Evolutionary conservation across 805 yeast genomes (phyloP), one percentile per base, ranked within the genome.

Genomic region (Yarrowia sp.): DNA sequence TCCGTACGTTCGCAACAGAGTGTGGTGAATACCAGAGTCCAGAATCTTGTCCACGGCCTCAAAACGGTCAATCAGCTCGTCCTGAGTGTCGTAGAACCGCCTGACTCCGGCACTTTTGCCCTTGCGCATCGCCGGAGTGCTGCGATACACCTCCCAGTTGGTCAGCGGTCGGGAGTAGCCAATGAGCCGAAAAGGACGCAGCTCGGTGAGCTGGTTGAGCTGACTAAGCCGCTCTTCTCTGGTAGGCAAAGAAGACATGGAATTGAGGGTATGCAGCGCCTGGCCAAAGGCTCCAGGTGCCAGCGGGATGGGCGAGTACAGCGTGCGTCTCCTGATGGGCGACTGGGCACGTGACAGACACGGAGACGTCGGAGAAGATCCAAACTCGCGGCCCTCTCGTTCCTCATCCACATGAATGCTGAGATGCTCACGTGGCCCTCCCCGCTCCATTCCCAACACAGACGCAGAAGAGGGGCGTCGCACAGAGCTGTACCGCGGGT

Each of bases 21-120:
- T 80, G 69, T 83, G 81, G 71, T 87, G 90, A 68, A 90, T 82
- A 0, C 92, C 92, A 4, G 91, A 84, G 73, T 89, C 95, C 55
- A 90, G 79, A 64, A 89, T 78, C 63, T 80, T 79, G 74, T 90
- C 96, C 33, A 90, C 85, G 68, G 85, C 88, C 43, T 76, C 75
- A 72, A 84, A 88, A 66, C 85, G 79, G 30, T 82, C 84, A 65
- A 89, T 85, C 65, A 86, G 74, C 49, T 80, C 84, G 74, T 90
- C 90, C 76, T 89, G 94, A 2, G 77, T 74, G 49, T 76, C 75
- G 76, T 90, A 90, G 75, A 78, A 89, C 19, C 74, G 68, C 34
- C 80, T 76, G 6, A 84, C 67, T 47, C 70, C 74, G 24, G 73
- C 76, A 55, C 74, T 74, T 17, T 76, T 70, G 9, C 67, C 70